phyloP scores from a whole-genome alignment of 106 monocot genomes.

The Platanthera zijinensis region DNA sequence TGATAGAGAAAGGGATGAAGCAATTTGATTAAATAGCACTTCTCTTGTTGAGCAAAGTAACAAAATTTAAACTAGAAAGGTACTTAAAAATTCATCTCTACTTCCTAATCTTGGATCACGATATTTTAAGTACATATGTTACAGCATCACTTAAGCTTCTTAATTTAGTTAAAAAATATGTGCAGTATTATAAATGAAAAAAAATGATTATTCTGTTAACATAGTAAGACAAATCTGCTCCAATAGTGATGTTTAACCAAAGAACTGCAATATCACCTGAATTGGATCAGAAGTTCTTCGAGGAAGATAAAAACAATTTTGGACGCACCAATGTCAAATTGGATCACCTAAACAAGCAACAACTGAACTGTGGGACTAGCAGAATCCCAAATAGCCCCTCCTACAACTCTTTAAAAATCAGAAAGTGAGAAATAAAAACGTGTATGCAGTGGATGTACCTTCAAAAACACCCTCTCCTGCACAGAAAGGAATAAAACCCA shows the following conservation, averaged over 20 bases:
- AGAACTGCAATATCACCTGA: constrained; percentile 39
- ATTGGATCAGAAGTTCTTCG: constrained; percentile 74
- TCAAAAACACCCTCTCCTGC: constrained; percentile 84
- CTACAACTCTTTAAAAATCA: too few relatives aligned
- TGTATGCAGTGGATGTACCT: constrained; percentile 24
- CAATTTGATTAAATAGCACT: neutral
- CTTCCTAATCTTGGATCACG: too few relatives aligned
- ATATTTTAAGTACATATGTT: neutral
- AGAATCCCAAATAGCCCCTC: neutral
- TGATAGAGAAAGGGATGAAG: neutral
- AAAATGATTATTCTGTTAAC: neutral
- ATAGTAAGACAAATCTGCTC: neutral
- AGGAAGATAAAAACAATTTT: constrained; percentile 48
- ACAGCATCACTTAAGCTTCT: neutral
- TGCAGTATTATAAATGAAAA: neutral
- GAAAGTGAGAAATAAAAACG: too few relatives aligned
- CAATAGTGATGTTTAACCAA: neutral
- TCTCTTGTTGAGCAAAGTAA: neutral
- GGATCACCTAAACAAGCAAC: constrained; percentile 34
- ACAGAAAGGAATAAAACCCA: neutral
- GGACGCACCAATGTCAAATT: constrained; percentile 74
- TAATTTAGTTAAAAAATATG: neutral
- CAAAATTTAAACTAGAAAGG: too few relatives aligned
- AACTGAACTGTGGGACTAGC: neutral
- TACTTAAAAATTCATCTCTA: too few relatives aligned